phyloP scores from a whole-genome alignment of 768 basidiomycete species.

The Rickenella mellea region DNA sequence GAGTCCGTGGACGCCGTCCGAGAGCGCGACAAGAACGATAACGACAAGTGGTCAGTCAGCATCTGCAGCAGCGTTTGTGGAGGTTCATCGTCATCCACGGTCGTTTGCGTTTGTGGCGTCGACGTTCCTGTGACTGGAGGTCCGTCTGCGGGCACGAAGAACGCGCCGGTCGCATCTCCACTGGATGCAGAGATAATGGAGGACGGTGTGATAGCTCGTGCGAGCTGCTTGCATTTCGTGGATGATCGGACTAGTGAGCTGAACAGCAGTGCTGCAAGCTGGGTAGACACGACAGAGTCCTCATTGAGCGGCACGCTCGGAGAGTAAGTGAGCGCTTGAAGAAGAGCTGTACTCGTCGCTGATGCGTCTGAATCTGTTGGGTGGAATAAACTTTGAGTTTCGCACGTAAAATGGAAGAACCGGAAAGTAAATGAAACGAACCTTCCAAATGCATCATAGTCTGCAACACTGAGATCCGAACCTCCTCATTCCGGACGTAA shows the following conservation, averaged over 20 bases:
- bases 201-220: conserved; percentile 51
- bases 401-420: conserved; percentile 11
- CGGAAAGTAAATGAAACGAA: conserved; percentile 17
- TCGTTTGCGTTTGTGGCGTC: conserved; percentile 17
- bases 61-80: conserved; percentile 72
- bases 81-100: conserved; percentile 44
- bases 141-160: conserved; percentile 72
- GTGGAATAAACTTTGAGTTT: conserved; percentile 7
- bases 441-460: conserved; percentile 62
- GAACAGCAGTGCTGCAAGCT: conserved; percentile 72
- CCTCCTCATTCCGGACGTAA: conserved; percentile 67
- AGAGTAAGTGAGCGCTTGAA: conserved; percentile 56
- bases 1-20: conserved; percentile 47
- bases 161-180: conserved; percentile 27
- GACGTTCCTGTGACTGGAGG: conserved; percentile 21
- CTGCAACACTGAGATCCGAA: conserved; percentile 57
- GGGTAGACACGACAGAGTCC: conserved; percentile 50
- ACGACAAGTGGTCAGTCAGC: conserved; percentile 84
- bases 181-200: conserved; percentile 2
- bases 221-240: conserved; percentile 50
- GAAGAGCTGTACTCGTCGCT: conserved; percentile 52
- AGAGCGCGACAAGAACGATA: conserved; percentile 72
- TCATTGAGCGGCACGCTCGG: conserved; percentile 54
- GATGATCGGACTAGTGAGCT: conserved; percentile 68
- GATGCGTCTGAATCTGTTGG: conserved; percentile 20